Base-by-base conservation (phyloP, 441 rosid genomes). In the Populus trichocarpa region DNA sequence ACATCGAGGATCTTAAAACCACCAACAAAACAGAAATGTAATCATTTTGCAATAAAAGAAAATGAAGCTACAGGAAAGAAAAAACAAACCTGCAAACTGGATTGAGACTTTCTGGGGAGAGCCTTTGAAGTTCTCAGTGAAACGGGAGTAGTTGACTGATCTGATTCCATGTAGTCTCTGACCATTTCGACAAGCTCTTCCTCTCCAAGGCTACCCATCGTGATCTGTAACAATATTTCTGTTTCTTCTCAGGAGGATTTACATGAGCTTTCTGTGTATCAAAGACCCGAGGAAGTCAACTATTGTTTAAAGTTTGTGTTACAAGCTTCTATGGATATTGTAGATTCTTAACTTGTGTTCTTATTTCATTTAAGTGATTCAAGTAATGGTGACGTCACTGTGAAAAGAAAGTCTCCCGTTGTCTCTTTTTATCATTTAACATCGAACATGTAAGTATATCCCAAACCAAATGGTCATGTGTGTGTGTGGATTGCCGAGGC, bases 161-260 rank as follows among this genome's bases (percentile, higher is more conserved):
- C 53, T 25, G 72, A 53, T 59, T 79, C 81, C 22, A 69, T 38
- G 30, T 73, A 79, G 70, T 79, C 81, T 28, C 74, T 63, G 20
- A 79, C 78, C 81, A 79, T 69, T 69, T 79, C 78, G 12, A 28
- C 18, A 40, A 68, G 69, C 22, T 69, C 70, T 69, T 79, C 81
- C 4, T 79, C 81, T 8, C 38, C 78, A 13, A 69, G 20, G 42
- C 76, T 71, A 9, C 42, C 72, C 78, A 78, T 78, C 6, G 1
- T 30, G 5, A 36, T 28, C 57, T 13, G 18, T 46, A 1, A 46
- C 57, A 46, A 3, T 22, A 13, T 2, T 7, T 20, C 3, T 28
- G 75, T 12, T 66, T 72, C 71, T 38, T 70, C 74, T 28, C 18
- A 5, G 36, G 50, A 30, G 23, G 64, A n/a, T 22, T 26, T n/a